These are phyloP conservation scores for Brettanomyces naardenensis DNA, from an alignment of 805 yeast genomes.

Conservation along the genomic window DNA sequence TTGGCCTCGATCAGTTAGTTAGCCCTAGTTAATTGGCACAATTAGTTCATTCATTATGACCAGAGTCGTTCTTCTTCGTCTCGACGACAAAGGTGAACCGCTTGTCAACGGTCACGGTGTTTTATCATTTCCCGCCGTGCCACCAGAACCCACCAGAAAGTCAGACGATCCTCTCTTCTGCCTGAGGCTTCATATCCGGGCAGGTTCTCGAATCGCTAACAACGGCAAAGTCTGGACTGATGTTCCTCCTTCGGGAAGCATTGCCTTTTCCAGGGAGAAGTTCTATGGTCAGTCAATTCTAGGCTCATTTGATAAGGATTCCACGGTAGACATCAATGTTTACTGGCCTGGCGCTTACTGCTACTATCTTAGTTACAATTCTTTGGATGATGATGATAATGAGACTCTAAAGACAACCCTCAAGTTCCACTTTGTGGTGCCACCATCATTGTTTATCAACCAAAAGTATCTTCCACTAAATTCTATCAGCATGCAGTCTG, in stretches of 20 bases:
- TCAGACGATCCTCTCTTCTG: conserved; percentile 33
- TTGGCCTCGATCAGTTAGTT: too few relatives aligned
- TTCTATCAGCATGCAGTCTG: conserved; percentile 72
- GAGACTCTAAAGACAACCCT: conserved; percentile 39
- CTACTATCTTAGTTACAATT: conserved; percentile 57
- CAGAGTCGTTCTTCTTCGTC: conserved; percentile 36
- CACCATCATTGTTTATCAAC: conserved; percentile 60
- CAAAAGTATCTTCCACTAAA: conserved; percentile 60
- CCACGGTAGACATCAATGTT: conserved; percentile 51
- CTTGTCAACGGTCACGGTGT: conserved; percentile 37
- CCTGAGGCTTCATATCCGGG: conserved; percentile 58
- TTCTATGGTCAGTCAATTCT: conserved; percentile 45
- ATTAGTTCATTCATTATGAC: too few relatives aligned
- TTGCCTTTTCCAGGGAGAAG: conserved; percentile 46
- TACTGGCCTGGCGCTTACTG: conserved; percentile 73
- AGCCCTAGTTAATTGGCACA: too few relatives aligned
- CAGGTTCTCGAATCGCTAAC: conserved; percentile 66
- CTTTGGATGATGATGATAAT: conserved; percentile 21
- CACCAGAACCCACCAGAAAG: conserved; percentile 24
- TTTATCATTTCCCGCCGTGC: conserved; percentile 40
- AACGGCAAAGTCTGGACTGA: conserved; percentile 71
- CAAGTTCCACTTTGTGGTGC: conserved; percentile 67
- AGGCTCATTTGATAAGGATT: conserved; percentile 58
- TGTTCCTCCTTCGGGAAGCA: conserved; percentile 40
- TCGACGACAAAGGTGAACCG: conserved; percentile 43